Base-by-base conservation (phyloP, 495 filamentous ascomycete species). In the Tuber brumale region DNA sequence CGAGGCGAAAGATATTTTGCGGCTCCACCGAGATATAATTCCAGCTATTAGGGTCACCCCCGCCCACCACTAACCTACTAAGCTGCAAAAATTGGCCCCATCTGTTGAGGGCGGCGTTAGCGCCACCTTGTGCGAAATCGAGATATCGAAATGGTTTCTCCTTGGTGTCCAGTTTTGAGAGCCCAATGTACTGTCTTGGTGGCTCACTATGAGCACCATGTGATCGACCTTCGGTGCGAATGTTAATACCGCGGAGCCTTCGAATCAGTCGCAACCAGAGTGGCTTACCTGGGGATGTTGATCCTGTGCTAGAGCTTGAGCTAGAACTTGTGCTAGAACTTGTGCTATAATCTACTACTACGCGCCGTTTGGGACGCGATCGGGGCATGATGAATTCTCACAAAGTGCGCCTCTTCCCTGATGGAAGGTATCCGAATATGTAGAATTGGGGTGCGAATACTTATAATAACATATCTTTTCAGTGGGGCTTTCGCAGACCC, bases 291-390 rank as follows among this genome's bases (percentile, higher is more conserved):
- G 51, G 9, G 31, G 12, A 9, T 61, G 9, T n/a, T 12, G 2
- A 8, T 61, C 46, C 6, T 9, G 23, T 61, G 23, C n/a, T 9
- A 61, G 51, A 31, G 3, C 23, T n/a, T 61, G 1, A 3, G 37
- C 37, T 39, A 39, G n/a, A n/a, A n/a, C n/a, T n/a, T 9, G 23
- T 61, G 23, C n/a, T 9, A 61, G 51, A 31, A 8, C 23, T n/a
- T 61, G 1, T 39, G 37, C 37, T 39, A 39, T 0, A 39, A 39
- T 2, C 2, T 39, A 0, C 37, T 39, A 39, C 37, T 2, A 39
- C 0, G 1, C 1, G 0, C 37, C 37, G 37, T 4, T 1, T 39
- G 37, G 1, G 37, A 39, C 1, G 0, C 1, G 5, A n/a, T 0
- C 4, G 27, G n/a, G 8, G 21, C 51, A 61, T 61, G 51, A 14